Conservation (phyloP, 768 basidiomycete species). For the Tulasnella sp. region DNA sequence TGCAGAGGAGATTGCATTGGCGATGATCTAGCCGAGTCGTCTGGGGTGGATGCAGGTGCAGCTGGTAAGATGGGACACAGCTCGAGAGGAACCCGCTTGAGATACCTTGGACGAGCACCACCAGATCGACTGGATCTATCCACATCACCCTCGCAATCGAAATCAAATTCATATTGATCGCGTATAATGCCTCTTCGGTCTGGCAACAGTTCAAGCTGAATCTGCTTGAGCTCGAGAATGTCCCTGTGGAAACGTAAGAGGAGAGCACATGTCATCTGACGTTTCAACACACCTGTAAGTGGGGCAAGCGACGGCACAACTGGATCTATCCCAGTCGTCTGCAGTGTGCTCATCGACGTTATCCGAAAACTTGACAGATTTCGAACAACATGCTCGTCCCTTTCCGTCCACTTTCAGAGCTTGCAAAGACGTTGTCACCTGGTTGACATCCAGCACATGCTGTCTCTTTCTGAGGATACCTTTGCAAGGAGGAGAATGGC, state of each 20-base stretch:
- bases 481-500: conserved; percentile 7
- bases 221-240: conserved; percentile 13
- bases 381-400: not conserved
- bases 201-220: conserved; percentile 9
- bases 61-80: conserved; percentile 11
- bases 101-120: conserved; percentile 8
- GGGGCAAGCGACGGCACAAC: conserved; percentile 3
- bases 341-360: conserved; percentile 6
- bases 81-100: conserved; percentile 10
- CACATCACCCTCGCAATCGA: conserved; percentile 1
- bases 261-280: too few relatives aligned
- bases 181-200: conserved; percentile 9
- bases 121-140: not conserved
- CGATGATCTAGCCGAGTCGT: conserved; percentile 5
- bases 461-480: not conserved
- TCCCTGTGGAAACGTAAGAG: not conserved
- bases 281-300: conserved; percentile 9
- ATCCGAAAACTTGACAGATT: conserved; percentile 5
- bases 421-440: too few relatives aligned
- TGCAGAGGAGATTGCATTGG: conserved; percentile 5
- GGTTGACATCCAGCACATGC: not conserved
- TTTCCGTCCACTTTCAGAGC: too few relatives aligned
- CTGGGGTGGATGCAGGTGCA: conserved; percentile 4
- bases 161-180: conserved; percentile 3
- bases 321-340: conserved; percentile 13